phyloP scores from a whole-genome alignment of 768 basidiomycete species.

The Boletus pseudo-olivaceus region DNA sequence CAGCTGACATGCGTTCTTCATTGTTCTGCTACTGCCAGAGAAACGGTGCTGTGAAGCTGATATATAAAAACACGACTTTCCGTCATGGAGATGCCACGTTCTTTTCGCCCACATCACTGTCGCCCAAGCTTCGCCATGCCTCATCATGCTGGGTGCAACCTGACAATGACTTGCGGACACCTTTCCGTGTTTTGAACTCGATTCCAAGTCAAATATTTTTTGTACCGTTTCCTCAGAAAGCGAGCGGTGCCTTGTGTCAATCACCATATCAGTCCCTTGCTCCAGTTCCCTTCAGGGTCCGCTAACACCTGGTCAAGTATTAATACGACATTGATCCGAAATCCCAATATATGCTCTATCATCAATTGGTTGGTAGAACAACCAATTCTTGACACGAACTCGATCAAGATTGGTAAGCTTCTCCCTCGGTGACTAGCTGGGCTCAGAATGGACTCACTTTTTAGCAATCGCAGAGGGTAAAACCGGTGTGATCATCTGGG shows the following conservation, averaged over 20 bases:
- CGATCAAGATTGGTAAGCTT: constrained; percentile 1
- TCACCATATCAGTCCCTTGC: background rate
- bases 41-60: constrained; percentile 4
- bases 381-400: background rate
- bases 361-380: background rate
- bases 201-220: background rate
- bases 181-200: background rate
- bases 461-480: background rate
- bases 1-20: constrained; percentile 25
- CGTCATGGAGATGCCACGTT: constrained; percentile 6
- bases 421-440: background rate
- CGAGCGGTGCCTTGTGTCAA: background rate
- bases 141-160: background rate
- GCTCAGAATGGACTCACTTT: background rate
- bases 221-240: background rate
- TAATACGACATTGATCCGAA: background rate
- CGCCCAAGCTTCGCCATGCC: background rate
- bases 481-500: background rate
- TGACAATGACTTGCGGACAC: background rate
- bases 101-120: background rate
- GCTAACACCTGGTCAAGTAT: background rate
- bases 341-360: no score
- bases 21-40: constrained; percentile 8
- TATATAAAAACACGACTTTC: constrained; percentile 7
- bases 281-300: constrained; percentile 1